Conservation (phyloP, 805 yeast genomes). For the Wickerhamomyces kurtzmanii region DNA sequence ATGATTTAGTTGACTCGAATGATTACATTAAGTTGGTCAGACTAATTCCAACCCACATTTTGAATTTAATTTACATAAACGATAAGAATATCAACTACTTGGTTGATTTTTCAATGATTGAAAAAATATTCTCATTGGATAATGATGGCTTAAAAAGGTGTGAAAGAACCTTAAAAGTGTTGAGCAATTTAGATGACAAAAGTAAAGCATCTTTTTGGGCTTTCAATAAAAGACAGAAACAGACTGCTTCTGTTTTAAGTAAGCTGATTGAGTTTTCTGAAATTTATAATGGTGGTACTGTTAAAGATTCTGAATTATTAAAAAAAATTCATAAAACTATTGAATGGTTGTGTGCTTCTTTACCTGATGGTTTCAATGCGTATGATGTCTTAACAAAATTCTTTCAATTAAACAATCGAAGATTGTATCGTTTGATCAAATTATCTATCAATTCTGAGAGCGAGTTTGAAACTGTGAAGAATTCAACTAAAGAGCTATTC, state of each 20-base stretch:
- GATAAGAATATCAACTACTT: constrained; percentile 54
- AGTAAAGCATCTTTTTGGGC: constrained; percentile 61
- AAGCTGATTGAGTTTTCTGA: constrained; percentile 43
- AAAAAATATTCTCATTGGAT: constrained; percentile 49
- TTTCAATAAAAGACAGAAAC: constrained; percentile 58
- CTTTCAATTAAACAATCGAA: constrained; percentile 42
- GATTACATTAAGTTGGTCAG: constrained; percentile 20
- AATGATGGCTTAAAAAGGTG: constrained; percentile 36
- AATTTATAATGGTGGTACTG: constrained; percentile 23
- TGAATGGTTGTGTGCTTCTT: constrained; percentile 48
- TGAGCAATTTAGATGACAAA: constrained; percentile 40
- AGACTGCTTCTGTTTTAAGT: constrained; percentile 38
- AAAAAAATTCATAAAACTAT: constrained; percentile 42
- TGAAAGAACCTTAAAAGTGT: constrained; percentile 38
- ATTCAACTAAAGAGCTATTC: constrained; percentile 54
- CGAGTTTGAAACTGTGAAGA: constrained; percentile 49
- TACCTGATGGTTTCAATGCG: constrained; percentile 44
- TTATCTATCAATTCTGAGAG: constrained; percentile 45
- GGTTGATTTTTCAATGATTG: constrained; percentile 55
- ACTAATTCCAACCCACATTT: constrained; percentile 52
- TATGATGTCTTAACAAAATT: constrained; percentile 42
- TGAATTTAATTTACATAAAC: constrained; percentile 65
- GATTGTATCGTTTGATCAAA: constrained; percentile 47
- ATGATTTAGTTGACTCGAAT: too few relatives aligned
- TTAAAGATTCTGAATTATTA: constrained; percentile 13